Evolutionary conservation across 2,329 filamentous ascomycete species (phyloP), one percentile per base, ranked within the genome.

Genomic region (Fragosphaeria purpurea): DNA sequence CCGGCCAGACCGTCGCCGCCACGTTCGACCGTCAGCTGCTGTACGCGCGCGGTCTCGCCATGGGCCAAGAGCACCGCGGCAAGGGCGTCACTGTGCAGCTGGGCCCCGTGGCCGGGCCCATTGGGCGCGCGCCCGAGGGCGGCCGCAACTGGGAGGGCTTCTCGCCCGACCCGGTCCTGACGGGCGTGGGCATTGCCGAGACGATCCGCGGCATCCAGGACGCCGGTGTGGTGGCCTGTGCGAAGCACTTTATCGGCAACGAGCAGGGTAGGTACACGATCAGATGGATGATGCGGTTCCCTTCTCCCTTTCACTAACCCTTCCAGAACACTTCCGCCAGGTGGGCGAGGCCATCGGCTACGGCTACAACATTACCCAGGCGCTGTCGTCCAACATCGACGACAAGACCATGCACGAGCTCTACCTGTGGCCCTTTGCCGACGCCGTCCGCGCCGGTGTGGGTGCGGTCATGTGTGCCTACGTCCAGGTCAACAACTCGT

Each of bases 141-240:
- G 85, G 85, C 32, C 72, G 83, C 33, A 85, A 85, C 63, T 88
- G 85, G 86, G 82, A 85, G 65, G 77, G 76, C 1, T 79, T 77
- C 68, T 81, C 82, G 5, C 82, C 85, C 4, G 87, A 93, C 59
- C 87, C 87, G 0, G 83, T 85, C 11, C 72, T 89, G 48, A 84
- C 84, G 9, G 88, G 86, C 51, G 69, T 84, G 54, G 77, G 79
- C 55, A 86, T 90, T 58, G 77, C 77, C 39, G 79, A 88, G 63
- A 86, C 85, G 0, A 76, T 91, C 59, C 80, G 82, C 63, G 88
- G 88, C 52, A 89, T 89, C 45, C 88, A 94, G 62, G 81, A 84
- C 67, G 80, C 82, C 9, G 86, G 86, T 59, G 78, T 90, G 43
- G 82, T 91, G 68, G 86, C 87, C 55, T 86, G 82, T 63, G 84